Conservation (phyloP, 2,329 filamentous ascomycete genomes). For the Calonectria leucothoes region DNA sequence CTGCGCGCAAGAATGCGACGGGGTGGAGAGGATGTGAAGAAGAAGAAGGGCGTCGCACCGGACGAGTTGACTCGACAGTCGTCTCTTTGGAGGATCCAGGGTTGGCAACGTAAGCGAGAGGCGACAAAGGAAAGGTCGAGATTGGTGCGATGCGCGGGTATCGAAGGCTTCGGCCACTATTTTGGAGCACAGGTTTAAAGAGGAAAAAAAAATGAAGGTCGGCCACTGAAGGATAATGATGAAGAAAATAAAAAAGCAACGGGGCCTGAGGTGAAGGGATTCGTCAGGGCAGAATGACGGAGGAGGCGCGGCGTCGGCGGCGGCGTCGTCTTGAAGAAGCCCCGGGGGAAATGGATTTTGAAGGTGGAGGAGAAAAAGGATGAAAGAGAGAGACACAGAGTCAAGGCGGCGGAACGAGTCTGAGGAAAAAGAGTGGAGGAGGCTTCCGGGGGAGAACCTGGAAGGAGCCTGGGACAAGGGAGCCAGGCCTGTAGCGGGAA, state of each 20-base stretch:
- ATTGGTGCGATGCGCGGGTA: constrained; percentile 17
- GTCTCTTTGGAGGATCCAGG: constrained; percentile 23
- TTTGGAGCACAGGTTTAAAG: neutral
- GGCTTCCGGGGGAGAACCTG: neutral
- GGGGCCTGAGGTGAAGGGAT: neutral
- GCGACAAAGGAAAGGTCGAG: constrained; percentile 6
- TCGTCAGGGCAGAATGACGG: neutral
- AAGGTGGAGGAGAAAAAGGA: constrained; percentile 25
- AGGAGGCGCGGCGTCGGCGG: constrained; percentile 10
- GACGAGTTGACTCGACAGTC: constrained; percentile 20
- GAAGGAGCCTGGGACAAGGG: constrained; percentile 10
- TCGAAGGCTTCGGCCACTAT: constrained; percentile 8
- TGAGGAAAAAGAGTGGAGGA: constrained; percentile 15
- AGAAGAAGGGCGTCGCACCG: constrained; percentile 21
- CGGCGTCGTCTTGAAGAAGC: neutral
- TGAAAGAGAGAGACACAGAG: constrained; percentile 16
- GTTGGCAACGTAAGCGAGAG: constrained; percentile 25
- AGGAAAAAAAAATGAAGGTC: constrained; percentile 1
- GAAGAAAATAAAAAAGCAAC: constrained; percentile 9
- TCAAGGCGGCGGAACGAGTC: neutral
- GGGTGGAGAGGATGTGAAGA: neutral
- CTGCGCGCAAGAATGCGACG: constrained; percentile 7
- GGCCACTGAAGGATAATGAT: neutral
- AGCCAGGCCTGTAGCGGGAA: constrained; percentile 25
- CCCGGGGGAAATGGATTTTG: constrained; percentile 2